Conservation (phyloP, 2,329 filamentous ascomycete species). For the Microdochium trichocladiopsis region DNA sequence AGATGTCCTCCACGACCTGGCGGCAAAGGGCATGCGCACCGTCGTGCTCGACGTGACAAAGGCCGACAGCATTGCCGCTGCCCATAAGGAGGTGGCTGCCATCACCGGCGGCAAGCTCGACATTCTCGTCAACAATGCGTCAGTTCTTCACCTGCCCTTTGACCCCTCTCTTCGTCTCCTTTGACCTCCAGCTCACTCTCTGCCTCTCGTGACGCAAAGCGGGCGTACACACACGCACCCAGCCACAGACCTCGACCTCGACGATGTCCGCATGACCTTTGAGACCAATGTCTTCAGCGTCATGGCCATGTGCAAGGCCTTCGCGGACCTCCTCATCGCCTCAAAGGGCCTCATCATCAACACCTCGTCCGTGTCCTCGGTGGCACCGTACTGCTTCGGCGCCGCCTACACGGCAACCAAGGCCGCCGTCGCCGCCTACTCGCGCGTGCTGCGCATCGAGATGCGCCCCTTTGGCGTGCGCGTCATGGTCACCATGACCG, state of each 20-base stretch:
- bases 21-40: slow-evolving; percentile 38
- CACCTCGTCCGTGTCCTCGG: slow-evolving; percentile 42
- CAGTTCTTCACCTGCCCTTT: slow-evolving; percentile 8
- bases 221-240: slow-evolving; percentile 44
- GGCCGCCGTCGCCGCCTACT: slow-evolving; percentile 45
- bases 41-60: slow-evolving; percentile 47
- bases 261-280: slow-evolving; percentile 45
- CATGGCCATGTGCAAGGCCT: slow-evolving; percentile 47
- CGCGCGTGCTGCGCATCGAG: slow-evolving; percentile 45
- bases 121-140: slow-evolving; percentile 55
- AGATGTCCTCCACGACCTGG: slow-evolving; percentile 38
- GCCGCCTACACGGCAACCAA: slow-evolving; percentile 49
- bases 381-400: slow-evolving; percentile 45
- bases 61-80: slow-evolving; percentile 39
- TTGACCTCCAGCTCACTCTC: neutral
- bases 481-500: slow-evolving; percentile 50
- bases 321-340: slow-evolving; percentile 40
- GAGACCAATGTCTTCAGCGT: slow-evolving; percentile 52
- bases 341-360: slow-evolving; percentile 46
- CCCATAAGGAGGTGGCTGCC: slow-evolving; percentile 35
- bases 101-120: slow-evolving; percentile 47
- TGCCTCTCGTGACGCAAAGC: slow-evolving; percentile 16
- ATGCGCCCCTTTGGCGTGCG: slow-evolving; percentile 46
- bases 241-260: slow-evolving; percentile 42
- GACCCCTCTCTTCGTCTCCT: neutral